Evolutionary conservation across 768 basidiomycete genomes (phyloP).

Genomic region (Mycena olivaceomarginata): DNA sequence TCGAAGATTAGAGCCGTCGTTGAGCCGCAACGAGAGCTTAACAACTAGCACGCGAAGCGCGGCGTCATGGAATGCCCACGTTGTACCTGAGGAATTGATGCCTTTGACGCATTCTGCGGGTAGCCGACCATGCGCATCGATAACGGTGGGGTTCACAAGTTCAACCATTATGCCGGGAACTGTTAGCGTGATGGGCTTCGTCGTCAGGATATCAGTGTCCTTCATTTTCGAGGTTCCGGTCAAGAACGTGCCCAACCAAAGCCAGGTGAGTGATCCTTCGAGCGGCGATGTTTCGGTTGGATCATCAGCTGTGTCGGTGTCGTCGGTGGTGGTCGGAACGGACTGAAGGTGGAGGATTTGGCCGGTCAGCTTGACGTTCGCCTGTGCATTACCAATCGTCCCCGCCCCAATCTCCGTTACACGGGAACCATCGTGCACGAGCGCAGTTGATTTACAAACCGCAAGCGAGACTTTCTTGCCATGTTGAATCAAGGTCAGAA

Average conservation of each 20-base stretch:
- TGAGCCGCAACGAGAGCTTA: background rate
- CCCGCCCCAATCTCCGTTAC: background rate
- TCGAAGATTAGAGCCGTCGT: too few species aligned
- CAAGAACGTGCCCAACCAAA: background rate
- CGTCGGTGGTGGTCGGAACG: background rate
- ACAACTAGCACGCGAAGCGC: background rate
- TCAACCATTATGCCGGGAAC: background rate
- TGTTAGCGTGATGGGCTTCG: background rate
- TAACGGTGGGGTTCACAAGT: background rate
- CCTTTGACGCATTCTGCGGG: background rate
- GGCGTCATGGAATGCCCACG: background rate
- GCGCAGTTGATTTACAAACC: background rate
- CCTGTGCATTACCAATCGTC: background rate
- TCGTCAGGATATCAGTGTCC: background rate
- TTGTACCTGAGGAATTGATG: background rate
- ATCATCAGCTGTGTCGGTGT: background rate
- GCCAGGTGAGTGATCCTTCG: background rate
- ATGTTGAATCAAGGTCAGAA: background rate
- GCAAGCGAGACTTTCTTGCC: background rate
- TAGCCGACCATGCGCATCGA: background rate
- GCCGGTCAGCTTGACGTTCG: slow-evolving; percentile 8
- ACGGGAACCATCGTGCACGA: background rate
- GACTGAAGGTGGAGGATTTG: slow-evolving; percentile 2
- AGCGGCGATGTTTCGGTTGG: background rate
- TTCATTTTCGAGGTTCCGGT: slow-evolving; percentile 1